Conservation (phyloP, 1,284 basidiomycete species). For the Phenoliferia sp. region DNA sequence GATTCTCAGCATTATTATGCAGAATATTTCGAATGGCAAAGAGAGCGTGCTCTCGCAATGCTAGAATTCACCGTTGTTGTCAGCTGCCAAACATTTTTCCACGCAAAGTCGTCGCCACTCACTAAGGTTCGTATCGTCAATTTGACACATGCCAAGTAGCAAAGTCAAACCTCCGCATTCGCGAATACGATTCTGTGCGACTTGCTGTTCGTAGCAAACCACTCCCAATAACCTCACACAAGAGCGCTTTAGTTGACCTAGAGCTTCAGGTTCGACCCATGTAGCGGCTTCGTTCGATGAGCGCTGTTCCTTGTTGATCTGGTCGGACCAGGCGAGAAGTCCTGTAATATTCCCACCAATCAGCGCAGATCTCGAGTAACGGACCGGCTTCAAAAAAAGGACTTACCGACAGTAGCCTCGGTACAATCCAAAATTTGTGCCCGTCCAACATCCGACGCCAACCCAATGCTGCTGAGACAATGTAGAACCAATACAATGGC, state of each 20-base stretch:
- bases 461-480: conserved; percentile 1
- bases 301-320: not conserved
- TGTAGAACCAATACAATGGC: conserved; percentile 18
- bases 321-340: conserved; percentile 11
- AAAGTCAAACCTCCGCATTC: conserved; percentile 66
- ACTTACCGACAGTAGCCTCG: conserved; percentile 13
- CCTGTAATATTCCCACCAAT: not conserved
- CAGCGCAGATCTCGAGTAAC: not conserved
- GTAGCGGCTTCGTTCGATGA: not conserved
- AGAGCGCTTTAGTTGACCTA: conserved; percentile 74
- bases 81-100: not conserved
- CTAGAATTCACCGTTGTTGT: conserved; percentile 45
- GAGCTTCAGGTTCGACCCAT: conserved; percentile 47
- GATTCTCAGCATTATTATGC: conserved; percentile 68
- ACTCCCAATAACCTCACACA: conserved; percentile 74
- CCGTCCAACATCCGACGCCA: not conserved
- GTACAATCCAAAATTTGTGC: not conserved
- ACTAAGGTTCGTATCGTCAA: conserved; percentile 89
- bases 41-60: conserved; percentile 82
- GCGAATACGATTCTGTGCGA: conserved; percentile 67
- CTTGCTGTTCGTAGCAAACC: conserved; percentile 58
- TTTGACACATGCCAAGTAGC: conserved; percentile 76
- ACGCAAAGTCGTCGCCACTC: conserved; percentile 39
- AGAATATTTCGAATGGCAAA: conserved; percentile 74
- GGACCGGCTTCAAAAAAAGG: rapidly evolving